phyloP scores from a whole-genome alignment of 192 early-diverging fungal genomes.

The Umbelopsis ramanniana region DNA sequence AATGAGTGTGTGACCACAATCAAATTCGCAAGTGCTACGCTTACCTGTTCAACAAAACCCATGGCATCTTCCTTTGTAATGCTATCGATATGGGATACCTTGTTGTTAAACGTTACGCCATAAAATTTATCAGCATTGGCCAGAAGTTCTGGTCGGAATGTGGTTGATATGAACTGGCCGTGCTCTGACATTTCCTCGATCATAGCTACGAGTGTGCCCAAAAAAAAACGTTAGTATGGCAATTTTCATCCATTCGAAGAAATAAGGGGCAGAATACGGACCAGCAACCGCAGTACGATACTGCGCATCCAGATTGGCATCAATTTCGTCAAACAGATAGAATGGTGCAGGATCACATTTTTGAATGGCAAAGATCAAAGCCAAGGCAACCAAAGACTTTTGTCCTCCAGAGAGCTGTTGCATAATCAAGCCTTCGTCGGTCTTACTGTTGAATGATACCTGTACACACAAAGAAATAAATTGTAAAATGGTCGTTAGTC shows the following conservation, averaged over 20 bases:
- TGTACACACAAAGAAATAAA: constrained; percentile 28
- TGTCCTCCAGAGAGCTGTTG: constrained; percentile 97
- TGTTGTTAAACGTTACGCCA: constrained; percentile 95
- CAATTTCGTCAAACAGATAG: constrained; percentile 99
- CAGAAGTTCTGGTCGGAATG: constrained; percentile 96
- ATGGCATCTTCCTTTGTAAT: constrained; percentile 74
- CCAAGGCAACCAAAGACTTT: constrained; percentile 96
- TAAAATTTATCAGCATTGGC: constrained; percentile 94
- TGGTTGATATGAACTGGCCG: constrained; percentile 98
- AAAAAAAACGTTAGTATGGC: neutral
- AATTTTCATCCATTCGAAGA: neutral
- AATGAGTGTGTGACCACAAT: too few species aligned
- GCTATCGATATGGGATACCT: constrained; percentile 85
- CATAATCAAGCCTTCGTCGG: constrained; percentile 89
- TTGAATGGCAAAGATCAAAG: constrained; percentile 98
- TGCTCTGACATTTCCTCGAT: constrained; percentile 83
- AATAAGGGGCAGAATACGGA: constrained; percentile 28
- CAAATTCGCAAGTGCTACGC: neutral
- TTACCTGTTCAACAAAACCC: constrained; percentile 68
- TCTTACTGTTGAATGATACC: constrained; percentile 93
- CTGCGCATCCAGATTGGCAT: constrained; percentile 95
- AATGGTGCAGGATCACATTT: constrained; percentile 98
- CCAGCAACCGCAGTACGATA: constrained; percentile 93
- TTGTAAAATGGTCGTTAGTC: neutral
- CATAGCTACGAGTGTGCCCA: constrained; percentile 60